Percentiles rank a stretch among this genome's conserved stretches.
These are phyloP conservation scores for Aspergillus pseudotamarii DNA, from an alignment of 2,329 filamentous ascomycete genomes.

Conservation along the genomic window DNA sequence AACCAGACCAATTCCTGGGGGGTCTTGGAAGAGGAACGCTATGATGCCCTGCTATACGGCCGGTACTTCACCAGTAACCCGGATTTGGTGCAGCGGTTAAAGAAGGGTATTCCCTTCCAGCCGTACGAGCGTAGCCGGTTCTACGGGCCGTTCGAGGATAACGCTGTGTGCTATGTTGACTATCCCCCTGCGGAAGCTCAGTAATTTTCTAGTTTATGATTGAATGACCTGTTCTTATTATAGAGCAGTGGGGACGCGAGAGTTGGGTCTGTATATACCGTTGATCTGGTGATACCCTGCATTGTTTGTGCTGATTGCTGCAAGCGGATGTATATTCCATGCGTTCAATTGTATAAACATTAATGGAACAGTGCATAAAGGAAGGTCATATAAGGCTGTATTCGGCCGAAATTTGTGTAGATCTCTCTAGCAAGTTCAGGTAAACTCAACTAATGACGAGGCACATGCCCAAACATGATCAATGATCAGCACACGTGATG, in stretches of 20 bases:
- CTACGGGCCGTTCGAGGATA: constrained; percentile 45
- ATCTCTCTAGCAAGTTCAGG: not conserved
- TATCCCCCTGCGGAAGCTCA: constrained; percentile 24
- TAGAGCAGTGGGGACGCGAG: not conserved
- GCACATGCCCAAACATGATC: not conserved
- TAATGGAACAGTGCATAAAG: not conserved
- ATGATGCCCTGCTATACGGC: constrained; percentile 53
- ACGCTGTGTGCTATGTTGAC: constrained; percentile 33
- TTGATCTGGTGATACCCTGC: not conserved
- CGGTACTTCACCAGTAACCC: constrained; percentile 55
- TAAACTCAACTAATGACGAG: not conserved
- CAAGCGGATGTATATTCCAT: not conserved
- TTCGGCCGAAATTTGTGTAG: not conserved
- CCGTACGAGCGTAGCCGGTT: constrained; percentile 50
- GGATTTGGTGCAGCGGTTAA: constrained; percentile 50
- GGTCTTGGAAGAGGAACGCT: constrained; percentile 51
- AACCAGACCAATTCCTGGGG: constrained; percentile 55
- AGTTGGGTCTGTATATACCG: not conserved
- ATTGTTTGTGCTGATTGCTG: not conserved
- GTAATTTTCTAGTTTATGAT: not conserved
- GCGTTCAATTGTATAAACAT: not conserved
- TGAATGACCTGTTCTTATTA: not conserved
- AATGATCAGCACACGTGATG: not conserved
- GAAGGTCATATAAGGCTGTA: too few relatives aligned
- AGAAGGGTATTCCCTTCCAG: constrained; percentile 43